Evolutionary conservation across 1,139 yeast species (phyloP), one percentile per base, ranked within the genome.

Genomic region (Citeromyces hawaiiensis): DNA sequence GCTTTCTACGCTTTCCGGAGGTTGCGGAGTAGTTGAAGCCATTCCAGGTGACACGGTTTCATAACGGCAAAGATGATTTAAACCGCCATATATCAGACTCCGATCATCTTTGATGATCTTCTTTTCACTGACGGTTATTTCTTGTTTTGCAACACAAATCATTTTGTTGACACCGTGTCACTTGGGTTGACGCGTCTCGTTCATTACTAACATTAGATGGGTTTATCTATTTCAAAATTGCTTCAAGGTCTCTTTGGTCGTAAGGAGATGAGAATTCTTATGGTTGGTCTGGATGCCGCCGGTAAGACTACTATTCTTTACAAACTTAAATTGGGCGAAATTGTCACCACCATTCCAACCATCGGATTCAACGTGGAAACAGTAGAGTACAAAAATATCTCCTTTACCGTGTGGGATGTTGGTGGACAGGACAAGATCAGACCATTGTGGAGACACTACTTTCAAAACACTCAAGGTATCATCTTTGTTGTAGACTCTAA

Each of bases 371-470:
- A 85, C 63, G 95, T 85, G 51, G 95, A 85, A 66, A 85, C 94
- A 48, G 93, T 85, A 54, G 94, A 85, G 68, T 85, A 85, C 73
- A 83, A 83, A 72, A 85, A 85, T 78, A 83, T 85, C 61, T 80
- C 93, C 38, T 85, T 85, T 71, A 85, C 94, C 48, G 94, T 85
- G 50, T 85, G 95, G 95, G 94, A 85, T 75, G 94, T 85, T 57
- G 94, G 94, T 80, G 94, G 94, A 76, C 94, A 85, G 71, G 94
- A 83, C 66, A 85, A 85, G 71, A 83, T 85, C 60, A 82, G 94
- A 70, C 94, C 94, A 44, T 71, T 85, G 64, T 85, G 95, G 95
- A 81, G 94, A 77, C 91, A 85, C 66, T 85, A 83, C 68, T 83
- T 76, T 81, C 93, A 83, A 66, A 83, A 83, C 75, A 83, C 94